phyloP scores from a whole-genome alignment of 352 stramenopile genomes.

The Phytophthora quininea region DNA sequence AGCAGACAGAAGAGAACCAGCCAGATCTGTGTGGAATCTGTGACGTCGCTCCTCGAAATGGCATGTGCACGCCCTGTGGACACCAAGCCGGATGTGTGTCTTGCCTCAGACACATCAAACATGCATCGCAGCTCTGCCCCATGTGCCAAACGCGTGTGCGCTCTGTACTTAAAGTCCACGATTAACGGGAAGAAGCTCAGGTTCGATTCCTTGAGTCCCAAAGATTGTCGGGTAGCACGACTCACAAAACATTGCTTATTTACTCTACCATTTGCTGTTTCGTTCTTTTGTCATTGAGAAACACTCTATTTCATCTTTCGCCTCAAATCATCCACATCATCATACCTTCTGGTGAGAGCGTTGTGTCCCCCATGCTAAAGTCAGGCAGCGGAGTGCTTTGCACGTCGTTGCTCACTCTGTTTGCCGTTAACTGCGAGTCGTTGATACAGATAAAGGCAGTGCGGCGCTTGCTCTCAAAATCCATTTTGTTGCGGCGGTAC shows the following conservation, averaged over 20 bases:
- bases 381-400: slow-evolving; percentile 68
- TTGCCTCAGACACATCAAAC: slow-evolving; percentile 47
- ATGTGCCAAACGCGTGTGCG: slow-evolving; percentile 49
- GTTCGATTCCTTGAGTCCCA: not conserved
- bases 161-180: slow-evolving; percentile 49
- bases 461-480: slow-evolving; percentile 74
- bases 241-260: too few species aligned
- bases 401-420: slow-evolving; percentile 48
- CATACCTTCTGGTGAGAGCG: slow-evolving; percentile 77
- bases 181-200: slow-evolving; percentile 8
- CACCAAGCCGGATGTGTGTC: slow-evolving; percentile 60
- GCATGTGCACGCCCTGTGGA: slow-evolving; percentile 70
- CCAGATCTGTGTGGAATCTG: slow-evolving; percentile 62
- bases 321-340: slow-evolving; percentile 90
- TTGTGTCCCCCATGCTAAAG: slow-evolving; percentile 72
- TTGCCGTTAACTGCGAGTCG: slow-evolving; percentile 71
- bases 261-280: too few species aligned
- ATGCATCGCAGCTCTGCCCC: slow-evolving; percentile 41
- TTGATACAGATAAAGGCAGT: slow-evolving; percentile 87
- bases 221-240: too few species aligned
- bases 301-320: not conserved
- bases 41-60: slow-evolving; percentile 54
- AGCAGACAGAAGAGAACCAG: not conserved
- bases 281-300: not conserved
- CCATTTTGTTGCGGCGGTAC: slow-evolving; percentile 74